Evolutionary conservation across 2,329 filamentous ascomycete species (phyloP), one percentile per base, ranked within the genome.

Genomic region (Scorias spongiosa): DNA sequence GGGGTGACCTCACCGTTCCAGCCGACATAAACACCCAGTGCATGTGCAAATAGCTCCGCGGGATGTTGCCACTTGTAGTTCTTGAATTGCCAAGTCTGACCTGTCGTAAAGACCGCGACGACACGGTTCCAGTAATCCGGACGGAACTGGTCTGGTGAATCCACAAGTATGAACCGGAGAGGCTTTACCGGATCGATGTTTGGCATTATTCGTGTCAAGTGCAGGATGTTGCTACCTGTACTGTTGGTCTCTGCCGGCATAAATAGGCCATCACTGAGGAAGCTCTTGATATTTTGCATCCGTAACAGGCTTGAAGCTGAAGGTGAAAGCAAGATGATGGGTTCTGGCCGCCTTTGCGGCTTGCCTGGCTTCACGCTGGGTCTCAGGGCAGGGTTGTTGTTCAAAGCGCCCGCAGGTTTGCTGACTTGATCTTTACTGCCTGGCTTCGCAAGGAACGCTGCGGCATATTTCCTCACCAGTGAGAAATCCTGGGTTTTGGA

Each of bases 51-150:
- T 41, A 98, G 71, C 58, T 96, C 91, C 11, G 79, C 74, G 0
- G 91, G 84, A 44, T 82, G 81, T 53, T 81, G 81, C 86, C 91
- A 98, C 65, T 93, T 94, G 74, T 98, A 98, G 53, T 79, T 84
- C 67, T 95, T 94, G 68, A 98, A 98, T 66, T 98, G 91, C 91
- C 91, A 98, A 9, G 82, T 80, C 67, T 98, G 91, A 29, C 91
- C 91, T 0, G 91, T 98, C 0, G 91, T 98, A 66, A 98, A 96
- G 45, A 98, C 88, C 10, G 84, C 91, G 1, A 95, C 91, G 6
- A 98, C 83, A 42, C 88, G 80, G 56, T 81, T 81, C 91, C 91
- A 98, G 69, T 96, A 95, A 60, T 96, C 88, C 0, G 91, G 91
- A 63, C 94, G 93, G 74, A 98, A 98, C 62, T 91, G 83, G 59